A percentile compares a stretch with the other conserved stretches of the same genome.
Evolutionary conservation across 768 basidiomycete species (phyloP).

Genomic region (Suillus cothurnatus): DNA sequence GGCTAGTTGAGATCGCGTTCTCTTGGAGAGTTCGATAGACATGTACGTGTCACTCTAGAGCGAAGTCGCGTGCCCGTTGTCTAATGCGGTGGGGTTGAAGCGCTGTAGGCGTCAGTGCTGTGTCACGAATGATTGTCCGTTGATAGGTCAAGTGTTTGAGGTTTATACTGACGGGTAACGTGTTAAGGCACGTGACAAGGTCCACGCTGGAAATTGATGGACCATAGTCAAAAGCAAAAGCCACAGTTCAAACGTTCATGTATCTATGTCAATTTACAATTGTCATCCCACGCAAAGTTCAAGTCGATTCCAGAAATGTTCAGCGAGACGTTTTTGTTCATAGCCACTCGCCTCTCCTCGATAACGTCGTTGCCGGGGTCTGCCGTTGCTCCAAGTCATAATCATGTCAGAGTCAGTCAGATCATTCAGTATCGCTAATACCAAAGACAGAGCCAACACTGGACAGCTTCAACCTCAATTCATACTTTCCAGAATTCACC

Average conservation of each 20-base stretch:
- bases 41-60: background rate
- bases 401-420: background rate
- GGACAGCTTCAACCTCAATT: background rate
- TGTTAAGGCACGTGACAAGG: conserved; percentile 2
- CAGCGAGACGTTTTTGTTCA: background rate
- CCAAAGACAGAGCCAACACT: background rate
- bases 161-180: conserved; percentile 1
- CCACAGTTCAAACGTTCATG: background rate
- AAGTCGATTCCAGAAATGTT: background rate
- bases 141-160: background rate
- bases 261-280: background rate
- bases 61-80: background rate
- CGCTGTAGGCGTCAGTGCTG: background rate
- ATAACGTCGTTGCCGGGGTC: background rate
- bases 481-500: background rate
- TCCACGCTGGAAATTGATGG: background rate
- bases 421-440: background rate
- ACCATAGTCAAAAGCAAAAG: background rate
- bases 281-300: background rate
- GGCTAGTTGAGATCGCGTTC: conserved; percentile 55
- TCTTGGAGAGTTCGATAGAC: conserved; percentile 15
- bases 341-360: background rate
- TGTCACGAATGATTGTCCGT: conserved; percentile 1
- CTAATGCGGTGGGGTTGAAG: background rate
- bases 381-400: background rate